Base-by-base conservation (phyloP, 164 flowering plant species). In the Vitis amurensis region DNA sequence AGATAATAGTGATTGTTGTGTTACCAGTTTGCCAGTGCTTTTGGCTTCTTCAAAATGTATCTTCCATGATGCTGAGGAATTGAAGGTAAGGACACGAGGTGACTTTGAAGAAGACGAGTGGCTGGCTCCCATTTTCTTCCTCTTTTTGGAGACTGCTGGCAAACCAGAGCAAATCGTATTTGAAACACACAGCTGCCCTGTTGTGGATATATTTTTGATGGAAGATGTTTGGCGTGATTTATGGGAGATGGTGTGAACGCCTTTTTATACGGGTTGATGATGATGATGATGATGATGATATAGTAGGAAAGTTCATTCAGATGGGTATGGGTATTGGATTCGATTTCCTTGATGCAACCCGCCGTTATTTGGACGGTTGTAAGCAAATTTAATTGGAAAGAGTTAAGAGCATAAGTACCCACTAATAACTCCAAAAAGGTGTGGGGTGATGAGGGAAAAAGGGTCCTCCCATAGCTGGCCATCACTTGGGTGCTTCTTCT, bases 61-160 rank as follows among this genome's bases (percentile, higher is more conserved):
- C 27, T 68, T 76, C 90, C 90, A 86, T 53, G 68, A 74, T 2
- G 63, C 68, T 8, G 76, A 63, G 59, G 83, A 77, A 59, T 78
- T 77, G 48, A 79, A 64, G 17, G 75, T 71, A 13, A 66, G 53
- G 30, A 83, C 62, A 58, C 17, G 73, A 37, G 62, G 13, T 19
- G 67, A 2, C 13, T 61, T 65, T 47, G 55, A 47, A 31, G 55
- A 3, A 48, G 73, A 30, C 11, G 9, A 30, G 64, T 30, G 13
- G 17, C 58, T 68, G 4, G 67, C 68, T 59, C 79, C 82, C 83
- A 74, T 81, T 12, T 30, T 57, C 48, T 60, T 47, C 27, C 31
- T 5, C 17, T 27, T 49, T 27, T 49, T 48, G 51, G 17, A 10
- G 4, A 53, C 56, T 53, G 56, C n/a, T n/a, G 27, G 27, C 27